These are phyloP conservation scores for Aureobasidium sp. DNA, from an alignment of 2,329 filamentous ascomycete species.

Conservation along the genomic window DNA sequence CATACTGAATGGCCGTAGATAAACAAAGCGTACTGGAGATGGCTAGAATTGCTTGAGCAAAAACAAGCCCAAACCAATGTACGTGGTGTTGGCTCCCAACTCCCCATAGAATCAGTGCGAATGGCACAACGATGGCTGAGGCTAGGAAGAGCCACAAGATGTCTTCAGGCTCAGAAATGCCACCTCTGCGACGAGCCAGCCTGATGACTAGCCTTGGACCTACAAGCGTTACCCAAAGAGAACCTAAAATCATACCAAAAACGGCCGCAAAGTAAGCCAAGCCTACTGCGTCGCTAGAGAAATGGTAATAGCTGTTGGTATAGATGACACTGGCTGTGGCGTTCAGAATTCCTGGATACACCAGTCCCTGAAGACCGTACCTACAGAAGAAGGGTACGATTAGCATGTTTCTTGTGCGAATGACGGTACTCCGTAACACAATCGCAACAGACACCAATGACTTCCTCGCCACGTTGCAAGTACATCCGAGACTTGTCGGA, in stretches of 20 bases:
- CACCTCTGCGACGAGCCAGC: slow-evolving; percentile 36
- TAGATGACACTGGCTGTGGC: slow-evolving; percentile 16
- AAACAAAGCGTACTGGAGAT: slow-evolving; percentile 19
- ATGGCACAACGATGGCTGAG: slow-evolving; percentile 6
- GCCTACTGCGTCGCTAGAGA: slow-evolving; percentile 29
- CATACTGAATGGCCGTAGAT: slow-evolving; percentile 13
- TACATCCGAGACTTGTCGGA: too few relatives aligned
- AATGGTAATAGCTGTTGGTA: slow-evolving; percentile 30
- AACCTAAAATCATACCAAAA: slow-evolving; percentile 22
- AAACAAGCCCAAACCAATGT: slow-evolving; percentile 20
- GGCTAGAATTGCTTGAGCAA: slow-evolving; percentile 27
- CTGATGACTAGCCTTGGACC: slow-evolving; percentile 24
- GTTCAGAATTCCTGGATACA: slow-evolving; percentile 17
- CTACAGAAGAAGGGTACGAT: too few relatives aligned
- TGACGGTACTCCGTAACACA: too few relatives aligned
- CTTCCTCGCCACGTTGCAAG: too few relatives aligned
- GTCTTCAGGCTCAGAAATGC: slow-evolving; percentile 36
- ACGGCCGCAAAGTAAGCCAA: slow-evolving; percentile 27
- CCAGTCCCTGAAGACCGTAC: slow-evolving; percentile 16
- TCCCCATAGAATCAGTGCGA: slow-evolving; percentile 11
- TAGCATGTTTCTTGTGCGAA: too few relatives aligned
- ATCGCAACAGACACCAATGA: too few relatives aligned
- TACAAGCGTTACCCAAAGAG: slow-evolving; percentile 32
- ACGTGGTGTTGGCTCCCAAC: not conserved
- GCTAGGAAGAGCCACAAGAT: slow-evolving; percentile 34